These are phyloP conservation scores for Ceratocystis lukuohia DNA, from an alignment of 2,329 filamentous ascomycete genomes.

Conservation along the genomic window DNA sequence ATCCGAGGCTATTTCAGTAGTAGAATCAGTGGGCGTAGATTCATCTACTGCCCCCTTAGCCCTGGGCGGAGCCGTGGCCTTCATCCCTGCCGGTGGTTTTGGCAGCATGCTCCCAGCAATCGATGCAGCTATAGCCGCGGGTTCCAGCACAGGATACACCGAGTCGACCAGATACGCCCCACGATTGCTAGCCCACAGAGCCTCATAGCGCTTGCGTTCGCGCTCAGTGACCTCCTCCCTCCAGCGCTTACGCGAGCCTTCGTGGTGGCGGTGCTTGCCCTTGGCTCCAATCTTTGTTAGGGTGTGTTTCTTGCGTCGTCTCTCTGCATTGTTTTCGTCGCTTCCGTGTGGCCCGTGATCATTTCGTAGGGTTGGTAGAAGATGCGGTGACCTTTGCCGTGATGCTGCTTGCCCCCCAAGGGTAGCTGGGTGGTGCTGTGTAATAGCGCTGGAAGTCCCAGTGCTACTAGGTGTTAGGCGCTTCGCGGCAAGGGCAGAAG, in stretches of 20 bases:
- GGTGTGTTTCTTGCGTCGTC: constrained; percentile 34
- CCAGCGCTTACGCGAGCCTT: constrained; percentile 64
- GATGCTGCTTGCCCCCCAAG: constrained; percentile 23
- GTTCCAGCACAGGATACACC: constrained; percentile 15
- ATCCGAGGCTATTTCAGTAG: constrained; percentile 14
- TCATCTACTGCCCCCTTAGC: neutral
- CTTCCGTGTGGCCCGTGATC: neutral
- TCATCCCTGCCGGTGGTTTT: neutral
- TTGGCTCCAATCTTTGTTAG: constrained; percentile 37
- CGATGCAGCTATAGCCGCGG: constrained; percentile 3
- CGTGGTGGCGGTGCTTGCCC: constrained; percentile 54
- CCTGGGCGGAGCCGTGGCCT: neutral
- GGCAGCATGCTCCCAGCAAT: neutral
- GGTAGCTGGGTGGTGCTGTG: constrained; percentile 22
- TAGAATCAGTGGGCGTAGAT: constrained; percentile 8
- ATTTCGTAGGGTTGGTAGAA: constrained; percentile 22
- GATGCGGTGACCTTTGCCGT: constrained; percentile 24
- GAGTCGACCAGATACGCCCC: constrained; percentile 37
- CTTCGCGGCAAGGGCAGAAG: constrained; percentile 56
- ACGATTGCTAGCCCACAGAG: constrained; percentile 70
- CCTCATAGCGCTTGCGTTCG: constrained; percentile 71
- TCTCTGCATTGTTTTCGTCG: constrained; percentile 41
- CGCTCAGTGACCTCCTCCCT: constrained; percentile 57
- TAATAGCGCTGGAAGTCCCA: constrained; percentile 27
- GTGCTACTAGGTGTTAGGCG: constrained; percentile 34